phyloP scores from a whole-genome alignment of 352 stramenopile genomes.

The Pythium brassicae region DNA sequence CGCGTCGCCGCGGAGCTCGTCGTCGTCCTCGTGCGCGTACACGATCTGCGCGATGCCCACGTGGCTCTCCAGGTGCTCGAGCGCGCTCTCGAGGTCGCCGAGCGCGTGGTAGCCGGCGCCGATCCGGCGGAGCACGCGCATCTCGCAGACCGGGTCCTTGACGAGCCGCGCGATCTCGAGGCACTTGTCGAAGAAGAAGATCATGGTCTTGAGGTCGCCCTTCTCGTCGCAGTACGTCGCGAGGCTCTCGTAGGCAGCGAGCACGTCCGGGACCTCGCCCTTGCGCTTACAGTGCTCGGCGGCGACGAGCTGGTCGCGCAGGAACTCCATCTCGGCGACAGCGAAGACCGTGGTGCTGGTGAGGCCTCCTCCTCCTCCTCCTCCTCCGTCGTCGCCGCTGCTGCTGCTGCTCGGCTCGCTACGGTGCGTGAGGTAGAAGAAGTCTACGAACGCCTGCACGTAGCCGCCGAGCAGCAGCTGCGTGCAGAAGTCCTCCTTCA shows the following conservation, averaged over 20 bases:
- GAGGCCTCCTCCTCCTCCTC: too few species aligned
- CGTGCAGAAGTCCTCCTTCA: constrained; percentile 80
- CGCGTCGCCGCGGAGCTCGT: constrained; percentile 41
- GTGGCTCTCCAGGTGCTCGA: constrained; percentile 78
- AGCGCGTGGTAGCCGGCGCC: constrained; percentile 76
- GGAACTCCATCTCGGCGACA: constrained; percentile 73
- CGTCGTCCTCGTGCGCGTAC: constrained; percentile 68
- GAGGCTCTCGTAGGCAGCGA: constrained; percentile 63
- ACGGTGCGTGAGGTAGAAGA: constrained; percentile 93
- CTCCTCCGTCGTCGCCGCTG: not conserved
- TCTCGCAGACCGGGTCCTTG: constrained; percentile 83
- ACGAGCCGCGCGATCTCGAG: constrained; percentile 87
- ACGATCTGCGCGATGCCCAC: constrained; percentile 66
- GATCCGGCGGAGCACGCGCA: constrained; percentile 82
- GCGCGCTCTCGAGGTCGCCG: constrained; percentile 66
- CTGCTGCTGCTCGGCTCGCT: constrained; percentile 22
- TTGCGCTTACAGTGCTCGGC: constrained; percentile 87
- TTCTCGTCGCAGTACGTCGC: constrained; percentile 67
- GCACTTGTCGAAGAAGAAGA: constrained; percentile 94
- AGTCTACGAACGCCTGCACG: constrained; percentile 92
- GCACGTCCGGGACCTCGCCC: constrained; percentile 61
- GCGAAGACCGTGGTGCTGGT: constrained; percentile 12
- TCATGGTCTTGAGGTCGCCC: constrained; percentile 83
- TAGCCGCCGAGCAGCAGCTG: constrained; percentile 87
- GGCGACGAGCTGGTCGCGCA: constrained; percentile 82